Evolutionary conservation across 352 stramenopile genomes (phyloP), one percentile per base, ranked within the genome.

Genomic region (Chrysophaeum taylorii): DNA sequence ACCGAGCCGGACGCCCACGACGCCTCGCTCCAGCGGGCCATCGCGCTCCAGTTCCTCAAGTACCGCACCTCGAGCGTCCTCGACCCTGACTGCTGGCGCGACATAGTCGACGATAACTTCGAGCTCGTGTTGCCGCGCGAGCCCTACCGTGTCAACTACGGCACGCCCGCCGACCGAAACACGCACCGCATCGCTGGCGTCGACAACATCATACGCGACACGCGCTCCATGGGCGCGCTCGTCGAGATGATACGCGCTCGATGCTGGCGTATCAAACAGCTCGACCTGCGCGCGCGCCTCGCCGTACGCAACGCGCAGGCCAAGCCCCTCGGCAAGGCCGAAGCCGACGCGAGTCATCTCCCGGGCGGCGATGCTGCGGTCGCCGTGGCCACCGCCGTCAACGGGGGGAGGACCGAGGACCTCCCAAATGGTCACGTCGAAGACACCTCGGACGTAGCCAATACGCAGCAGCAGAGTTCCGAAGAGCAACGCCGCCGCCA

Each of bases 61-160:
- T 66, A 66, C 57, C 57, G 57, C 5, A 45, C 57, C 7, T 36
- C 52, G 2, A 38, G 7, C 27, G 52, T 31, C 27, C 12, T 38
- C 33, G 31, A 43, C 57, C 33, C 16, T 9, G 31, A 42, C 33
- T 23, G 18, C 33, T 66, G 57, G 57, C 57, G 57, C 33, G 57
- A 45, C 36, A 2, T 66, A 31, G 1, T 66, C 33, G 57, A 18
- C 18, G 31, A 42, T 18, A 36, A 33, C 57, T 66, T 66, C 35
- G 33, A 66, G 36, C 57, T 66, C 9, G 14, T 66, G 33, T 25
- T 66, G 57, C 57, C 57, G 31, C 57, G 57, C 12, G 57, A 66
- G 36, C 57, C 57, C 15, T 66, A 66, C 36, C 9, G 57, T 9
- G 57, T 66, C 12, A 36, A 31, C 12, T 66, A 38, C 31, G 57